phyloP scores from a whole-genome alignment of 228 moss, liverwort and hornwort genomes.

The Sphagnum fallax region DNA sequence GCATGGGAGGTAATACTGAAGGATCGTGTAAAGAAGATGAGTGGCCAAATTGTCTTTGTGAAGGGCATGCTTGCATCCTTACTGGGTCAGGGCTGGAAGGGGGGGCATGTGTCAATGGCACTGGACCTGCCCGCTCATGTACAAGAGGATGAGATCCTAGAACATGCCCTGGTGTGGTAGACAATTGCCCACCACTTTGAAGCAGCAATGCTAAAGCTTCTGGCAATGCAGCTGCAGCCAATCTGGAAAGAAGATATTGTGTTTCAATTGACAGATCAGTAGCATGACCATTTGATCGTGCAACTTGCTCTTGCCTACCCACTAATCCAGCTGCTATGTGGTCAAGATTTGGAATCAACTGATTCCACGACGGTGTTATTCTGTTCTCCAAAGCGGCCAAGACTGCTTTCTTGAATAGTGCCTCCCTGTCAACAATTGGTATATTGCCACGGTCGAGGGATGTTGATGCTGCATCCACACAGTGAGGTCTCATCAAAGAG shows the following conservation, averaged over 20 bases:
- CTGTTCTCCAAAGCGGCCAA: slow-evolving; percentile 23
- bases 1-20: slow-evolving; percentile 24
- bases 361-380: slow-evolving; percentile 40
- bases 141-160: slow-evolving; percentile 22
- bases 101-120: slow-evolving; percentile 25
- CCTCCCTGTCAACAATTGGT: slow-evolving; percentile 33
- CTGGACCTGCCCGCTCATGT: slow-evolving; percentile 24
- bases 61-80: slow-evolving; percentile 15
- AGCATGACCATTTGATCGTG: slow-evolving; percentile 11
- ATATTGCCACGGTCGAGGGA: slow-evolving; percentile 36
- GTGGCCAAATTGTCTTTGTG: slow-evolving; percentile 16
- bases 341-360: slow-evolving; percentile 26
- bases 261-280: slow-evolving; percentile 9
- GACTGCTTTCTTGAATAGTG: slow-evolving; percentile 38
- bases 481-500: too few species aligned
- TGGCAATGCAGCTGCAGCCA: slow-evolving; percentile 20
- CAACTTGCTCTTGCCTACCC: slow-evolving; percentile 7
- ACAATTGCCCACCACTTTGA: slow-evolving; percentile 50
- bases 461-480: slow-evolving; percentile 10
- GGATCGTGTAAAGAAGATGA: slow-evolving; percentile 19
- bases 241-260: slow-evolving; percentile 18
- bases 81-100: slow-evolving; percentile 21
- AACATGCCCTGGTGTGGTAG: slow-evolving; percentile 42
- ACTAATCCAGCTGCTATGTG: neutral
- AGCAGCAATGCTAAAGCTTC: slow-evolving; percentile 65